phyloP scores from a whole-genome alignment of 2,329 filamentous ascomycete genomes.

The Monosporascus sp. region DNA sequence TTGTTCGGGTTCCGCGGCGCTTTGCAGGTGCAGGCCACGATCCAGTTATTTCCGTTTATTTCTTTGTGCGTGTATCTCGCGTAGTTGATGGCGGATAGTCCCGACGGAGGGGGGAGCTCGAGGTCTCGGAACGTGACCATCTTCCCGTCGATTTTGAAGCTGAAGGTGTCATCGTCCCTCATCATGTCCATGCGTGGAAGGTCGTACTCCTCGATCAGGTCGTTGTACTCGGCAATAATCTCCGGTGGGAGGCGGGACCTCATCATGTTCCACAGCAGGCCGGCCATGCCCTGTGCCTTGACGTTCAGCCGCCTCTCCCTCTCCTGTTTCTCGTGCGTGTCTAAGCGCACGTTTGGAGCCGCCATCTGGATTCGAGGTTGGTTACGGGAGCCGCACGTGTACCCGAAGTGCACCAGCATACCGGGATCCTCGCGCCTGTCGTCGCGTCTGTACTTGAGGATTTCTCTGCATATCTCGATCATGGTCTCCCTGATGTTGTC shows the following conservation, averaged over 20 bases:
- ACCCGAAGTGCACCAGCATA: constrained; percentile 14
- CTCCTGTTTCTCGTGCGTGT: constrained; percentile 2
- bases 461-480: constrained; percentile 8
- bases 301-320: constrained; percentile 6
- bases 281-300: constrained; percentile 15
- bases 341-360: background rate
- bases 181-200: constrained; percentile 17
- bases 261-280: constrained; percentile 17
- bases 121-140: constrained; percentile 10
- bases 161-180: constrained; percentile 9
- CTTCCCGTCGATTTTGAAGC: constrained; percentile 9
- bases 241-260: constrained; percentile 11
- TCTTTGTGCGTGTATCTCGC: constrained; percentile 14
- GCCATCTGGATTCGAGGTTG: constrained; percentile 7
- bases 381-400: constrained; percentile 9
- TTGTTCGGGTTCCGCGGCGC: constrained; percentile 9
- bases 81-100: constrained; percentile 11
- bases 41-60: constrained; percentile 15
- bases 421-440: constrained; percentile 10
- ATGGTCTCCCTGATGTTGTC: constrained; percentile 10
- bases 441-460: constrained; percentile 6
- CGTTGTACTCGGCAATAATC: constrained; percentile 14
- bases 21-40: constrained; percentile 8
- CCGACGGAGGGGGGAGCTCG: constrained; percentile 13
- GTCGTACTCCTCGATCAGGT: constrained; percentile 8